phyloP scores from a whole-genome alignment of 176 grass and related monocot species.

The Triticum turgidum region DNA sequence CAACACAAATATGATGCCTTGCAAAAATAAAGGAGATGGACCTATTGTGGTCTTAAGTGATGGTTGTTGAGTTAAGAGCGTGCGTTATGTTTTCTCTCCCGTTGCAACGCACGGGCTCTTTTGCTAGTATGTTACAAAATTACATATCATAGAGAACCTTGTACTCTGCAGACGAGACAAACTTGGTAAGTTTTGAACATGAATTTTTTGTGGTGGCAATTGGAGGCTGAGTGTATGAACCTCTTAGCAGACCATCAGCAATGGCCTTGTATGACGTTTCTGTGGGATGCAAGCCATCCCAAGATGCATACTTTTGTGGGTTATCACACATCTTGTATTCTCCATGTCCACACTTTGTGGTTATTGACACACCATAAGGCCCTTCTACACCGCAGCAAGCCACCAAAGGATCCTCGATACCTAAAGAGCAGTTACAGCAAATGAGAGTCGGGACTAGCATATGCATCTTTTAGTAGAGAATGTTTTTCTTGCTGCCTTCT shows the following conservation, averaged over 20 bases:
- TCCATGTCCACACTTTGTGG: constrained; percentile 35
- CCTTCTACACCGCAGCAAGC: constrained; percentile 68
- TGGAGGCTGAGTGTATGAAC: constrained; percentile 40
- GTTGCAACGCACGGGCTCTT: no score
- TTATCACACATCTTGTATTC: constrained; percentile 53
- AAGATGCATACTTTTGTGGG: constrained; percentile 58
- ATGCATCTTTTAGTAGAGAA: neutral
- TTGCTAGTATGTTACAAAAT: constrained; percentile 1
- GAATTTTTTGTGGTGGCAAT: constrained; percentile 30
- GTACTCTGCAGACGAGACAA: constrained; percentile 34
- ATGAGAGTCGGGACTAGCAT: neutral
- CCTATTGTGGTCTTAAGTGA: no score
- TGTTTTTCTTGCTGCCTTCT: neutral
- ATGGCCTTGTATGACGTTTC: constrained; percentile 65
- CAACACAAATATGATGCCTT: no score
- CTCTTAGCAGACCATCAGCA: constrained; percentile 47
- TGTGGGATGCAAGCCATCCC: constrained; percentile 73
- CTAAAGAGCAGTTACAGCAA: constrained; percentile 28
- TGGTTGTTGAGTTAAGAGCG: no score
- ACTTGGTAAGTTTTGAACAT: constrained; percentile 31
- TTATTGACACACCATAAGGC: constrained; percentile 38
- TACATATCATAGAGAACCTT: constrained; percentile 45
- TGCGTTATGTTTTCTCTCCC: no score
- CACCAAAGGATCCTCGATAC: constrained; percentile 48
- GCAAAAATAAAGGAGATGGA: no score